These are phyloP conservation scores for Chytriomyces hyalinus DNA, from an alignment of 192 early-diverging fungal genomes.

Conservation along the genomic window DNA sequence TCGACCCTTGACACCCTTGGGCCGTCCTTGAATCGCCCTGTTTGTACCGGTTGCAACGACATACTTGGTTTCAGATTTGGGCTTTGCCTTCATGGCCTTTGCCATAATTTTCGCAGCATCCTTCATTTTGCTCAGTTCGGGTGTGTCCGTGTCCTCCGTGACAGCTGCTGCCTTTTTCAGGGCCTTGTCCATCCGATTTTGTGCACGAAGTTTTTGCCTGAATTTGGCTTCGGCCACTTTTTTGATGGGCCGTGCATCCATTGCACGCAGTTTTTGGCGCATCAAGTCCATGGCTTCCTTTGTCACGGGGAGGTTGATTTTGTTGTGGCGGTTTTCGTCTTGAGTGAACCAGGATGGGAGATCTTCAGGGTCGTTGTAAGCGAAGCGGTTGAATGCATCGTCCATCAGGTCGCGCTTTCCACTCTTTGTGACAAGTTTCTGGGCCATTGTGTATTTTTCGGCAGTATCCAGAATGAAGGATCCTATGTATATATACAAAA, in stretches of 20 bases:
- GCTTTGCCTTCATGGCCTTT: slow-evolving; percentile 65
- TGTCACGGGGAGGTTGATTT: slow-evolving; percentile 87
- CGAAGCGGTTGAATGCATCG: slow-evolving; percentile 88
- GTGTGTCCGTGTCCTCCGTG: slow-evolving; percentile 79
- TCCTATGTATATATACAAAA: neutral
- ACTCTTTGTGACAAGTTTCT: slow-evolving; percentile 78
- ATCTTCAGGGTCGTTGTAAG: slow-evolving; percentile 83
- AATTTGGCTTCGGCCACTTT: slow-evolving; percentile 99
- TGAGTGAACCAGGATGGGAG: slow-evolving; percentile 93
- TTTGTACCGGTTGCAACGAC: slow-evolving; percentile 89
- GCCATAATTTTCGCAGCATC: slow-evolving; percentile 79
- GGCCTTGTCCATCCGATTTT: slow-evolving; percentile 77
- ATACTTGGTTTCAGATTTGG: slow-evolving; percentile 76
- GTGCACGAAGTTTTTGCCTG: slow-evolving; percentile 86
- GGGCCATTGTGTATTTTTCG: slow-evolving; percentile 88
- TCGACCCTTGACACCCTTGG: slow-evolving; percentile 95
- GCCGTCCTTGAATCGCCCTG: slow-evolving; percentile 86
- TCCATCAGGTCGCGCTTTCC: slow-evolving; percentile 87
- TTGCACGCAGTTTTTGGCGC: slow-evolving; percentile 77
- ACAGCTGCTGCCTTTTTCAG: slow-evolving; percentile 88
- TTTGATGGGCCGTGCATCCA: slow-evolving; percentile 98
- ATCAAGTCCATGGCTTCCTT: slow-evolving; percentile 94
- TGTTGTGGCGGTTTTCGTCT: slow-evolving; percentile 90
- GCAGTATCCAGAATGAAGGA: slow-evolving; percentile 83
- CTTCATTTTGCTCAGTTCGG: slow-evolving; percentile 84